A percentile compares a stretch with the other conserved stretches of the same genome.
Conservation (phyloP, 1,139 yeast species). For the Protomyces lactucae-debilis region DNA sequence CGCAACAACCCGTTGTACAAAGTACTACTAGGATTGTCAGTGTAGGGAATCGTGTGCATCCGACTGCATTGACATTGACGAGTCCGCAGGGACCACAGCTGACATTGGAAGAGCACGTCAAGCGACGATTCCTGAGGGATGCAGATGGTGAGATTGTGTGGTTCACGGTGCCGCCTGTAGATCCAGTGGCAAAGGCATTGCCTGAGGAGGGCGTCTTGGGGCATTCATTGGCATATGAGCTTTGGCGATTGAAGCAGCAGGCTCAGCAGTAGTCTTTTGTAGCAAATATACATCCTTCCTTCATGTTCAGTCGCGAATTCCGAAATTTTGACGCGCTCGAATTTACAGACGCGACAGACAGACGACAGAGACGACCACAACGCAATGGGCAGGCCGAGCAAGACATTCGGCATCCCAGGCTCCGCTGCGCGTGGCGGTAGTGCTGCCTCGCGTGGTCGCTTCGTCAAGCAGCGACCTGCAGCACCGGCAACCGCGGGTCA, state of each 20-base stretch:
- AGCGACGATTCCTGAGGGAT: slow-evolving; percentile 31
- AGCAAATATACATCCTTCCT: too few species aligned
- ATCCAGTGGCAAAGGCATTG: slow-evolving; percentile 15
- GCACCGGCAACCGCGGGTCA: neutral
- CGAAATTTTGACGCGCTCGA: neutral
- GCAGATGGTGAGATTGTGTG: slow-evolving; percentile 33
- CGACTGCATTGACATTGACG: neutral
- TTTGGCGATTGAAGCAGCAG: neutral
- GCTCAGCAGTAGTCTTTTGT: neutral
- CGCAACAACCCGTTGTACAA: neutral
- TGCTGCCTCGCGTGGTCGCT: slow-evolving; percentile 9
- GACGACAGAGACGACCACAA: neutral
- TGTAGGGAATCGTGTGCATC: neutral
- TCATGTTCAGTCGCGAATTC: neutral
- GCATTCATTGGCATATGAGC: neutral
- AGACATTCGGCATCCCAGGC: slow-evolving; percentile 22
- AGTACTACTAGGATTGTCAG: neutral
- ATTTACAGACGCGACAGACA: neutral
- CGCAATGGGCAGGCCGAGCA: slow-evolving; percentile 12
- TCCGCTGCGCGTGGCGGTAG: neutral
- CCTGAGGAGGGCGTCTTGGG: neutral
- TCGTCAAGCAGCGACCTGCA: neutral
- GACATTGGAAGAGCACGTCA: slow-evolving; percentile 31
- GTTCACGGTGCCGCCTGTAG: slow-evolving; percentile 36
- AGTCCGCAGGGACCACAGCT: neutral